These are phyloP conservation scores for Sinapis alba DNA, from an alignment of 441 rosid species.

Conservation along the genomic window DNA sequence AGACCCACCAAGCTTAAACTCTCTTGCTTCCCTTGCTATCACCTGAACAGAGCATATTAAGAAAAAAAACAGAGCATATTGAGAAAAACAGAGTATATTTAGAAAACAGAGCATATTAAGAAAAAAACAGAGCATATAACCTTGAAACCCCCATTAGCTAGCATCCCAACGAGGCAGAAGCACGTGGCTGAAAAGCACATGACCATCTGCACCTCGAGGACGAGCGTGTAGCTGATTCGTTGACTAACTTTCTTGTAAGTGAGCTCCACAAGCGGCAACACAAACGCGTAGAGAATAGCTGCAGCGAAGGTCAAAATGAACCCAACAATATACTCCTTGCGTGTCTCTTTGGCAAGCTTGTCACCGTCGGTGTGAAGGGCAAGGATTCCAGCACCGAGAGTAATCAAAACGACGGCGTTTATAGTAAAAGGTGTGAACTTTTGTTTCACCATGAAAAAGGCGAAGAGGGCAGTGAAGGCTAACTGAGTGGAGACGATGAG, in stretches of 20 bases:
- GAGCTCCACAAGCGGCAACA: slow-evolving; percentile 61
- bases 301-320: slow-evolving; percentile 56
- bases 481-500: slow-evolving; percentile 53
- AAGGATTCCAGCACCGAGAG: slow-evolving; percentile 45
- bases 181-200: slow-evolving; percentile 51
- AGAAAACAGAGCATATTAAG: not conserved
- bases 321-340: slow-evolving; percentile 38
- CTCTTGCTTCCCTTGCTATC: slow-evolving; percentile 28
- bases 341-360: slow-evolving; percentile 49
- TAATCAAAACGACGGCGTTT: slow-evolving; percentile 47
- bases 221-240: slow-evolving; percentile 51
- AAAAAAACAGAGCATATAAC: slow-evolving; percentile 18
- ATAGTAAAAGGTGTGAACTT: slow-evolving; percentile 46
- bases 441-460: slow-evolving; percentile 51
- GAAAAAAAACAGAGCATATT: too few species aligned
- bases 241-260: slow-evolving; percentile 60
- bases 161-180: slow-evolving; percentile 56
- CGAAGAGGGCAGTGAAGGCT: slow-evolving; percentile 55
- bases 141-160: slow-evolving; percentile 51
- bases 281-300: slow-evolving; percentile 54
- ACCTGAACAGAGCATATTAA: not conserved
- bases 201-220: slow-evolving; percentile 64
- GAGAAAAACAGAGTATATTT: not conserved
- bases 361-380: slow-evolving; percentile 49
- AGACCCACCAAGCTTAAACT: slow-evolving; percentile 23